Conservation (phyloP, 2,329 filamentous ascomycete genomes). For the Cephalotrichum gorgonifer region DNA sequence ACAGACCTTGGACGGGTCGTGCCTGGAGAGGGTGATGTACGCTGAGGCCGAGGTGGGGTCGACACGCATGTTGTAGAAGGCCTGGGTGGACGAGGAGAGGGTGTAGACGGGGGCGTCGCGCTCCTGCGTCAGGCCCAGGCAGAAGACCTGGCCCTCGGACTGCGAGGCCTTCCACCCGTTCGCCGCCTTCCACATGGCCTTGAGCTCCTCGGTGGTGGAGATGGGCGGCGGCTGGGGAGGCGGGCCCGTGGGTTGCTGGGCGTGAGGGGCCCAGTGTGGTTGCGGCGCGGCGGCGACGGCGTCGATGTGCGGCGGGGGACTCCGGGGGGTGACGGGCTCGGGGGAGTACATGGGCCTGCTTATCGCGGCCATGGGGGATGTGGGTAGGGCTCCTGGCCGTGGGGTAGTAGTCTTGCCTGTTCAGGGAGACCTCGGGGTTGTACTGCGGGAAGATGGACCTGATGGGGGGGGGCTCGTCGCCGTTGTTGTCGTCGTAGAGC, state of each 20-base stretch:
- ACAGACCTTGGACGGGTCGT: conserved; percentile 49
- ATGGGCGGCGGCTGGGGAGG: conserved; percentile 36
- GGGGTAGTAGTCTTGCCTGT: conserved; percentile 61
- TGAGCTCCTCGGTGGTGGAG: conserved; percentile 50
- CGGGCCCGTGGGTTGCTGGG: conserved; percentile 17
- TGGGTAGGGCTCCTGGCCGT: conserved; percentile 53
- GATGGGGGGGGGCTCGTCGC: conserved; percentile 31
- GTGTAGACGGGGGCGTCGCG: conserved; percentile 56
- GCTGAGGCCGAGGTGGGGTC: conserved; percentile 55
- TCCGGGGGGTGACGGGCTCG: conserved; percentile 15
- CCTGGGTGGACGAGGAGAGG: conserved; percentile 49
- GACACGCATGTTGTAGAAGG: conserved; percentile 57
- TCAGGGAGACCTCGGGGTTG: conserved; percentile 54
- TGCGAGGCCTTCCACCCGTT: conserved; percentile 59
- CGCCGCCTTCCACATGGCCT: conserved; percentile 56
- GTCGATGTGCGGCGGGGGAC: conserved; percentile 8
- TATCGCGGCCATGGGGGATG: conserved; percentile 53
- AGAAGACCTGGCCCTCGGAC: conserved; percentile 48
- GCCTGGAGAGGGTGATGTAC: conserved; percentile 46
- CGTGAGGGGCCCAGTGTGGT: conserved; percentile 10
- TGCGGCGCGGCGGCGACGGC: conserved; percentile 1
- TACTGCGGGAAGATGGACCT: conserved; percentile 70
- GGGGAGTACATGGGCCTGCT: conserved; percentile 53
- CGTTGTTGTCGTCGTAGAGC: conserved; percentile 19
- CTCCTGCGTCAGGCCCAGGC: conserved; percentile 44